phyloP scores from a whole-genome alignment of 1,284 basidiomycete genomes.

The Grifola frondosa region DNA sequence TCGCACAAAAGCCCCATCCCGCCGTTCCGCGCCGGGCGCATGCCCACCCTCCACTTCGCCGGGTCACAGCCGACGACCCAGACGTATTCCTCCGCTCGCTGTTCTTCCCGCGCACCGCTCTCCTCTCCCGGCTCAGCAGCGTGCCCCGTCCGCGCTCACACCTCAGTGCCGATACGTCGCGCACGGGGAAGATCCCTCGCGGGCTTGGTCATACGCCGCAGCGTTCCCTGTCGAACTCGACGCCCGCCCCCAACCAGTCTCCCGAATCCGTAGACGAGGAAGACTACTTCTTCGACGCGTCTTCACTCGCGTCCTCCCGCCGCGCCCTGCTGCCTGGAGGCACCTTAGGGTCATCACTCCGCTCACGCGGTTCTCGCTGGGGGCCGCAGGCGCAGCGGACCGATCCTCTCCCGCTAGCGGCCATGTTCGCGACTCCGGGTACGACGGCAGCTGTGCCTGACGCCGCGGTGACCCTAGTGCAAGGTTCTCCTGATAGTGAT shows the following conservation, averaged over 20 bases:
- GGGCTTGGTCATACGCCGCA: constrained; percentile 10
- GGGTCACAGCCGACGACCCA: constrained; percentile 16
- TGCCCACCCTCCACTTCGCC: constrained; percentile 3
- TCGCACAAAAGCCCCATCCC: constrained; percentile 31
- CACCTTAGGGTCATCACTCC: constrained; percentile 27
- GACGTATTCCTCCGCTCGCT: constrained; percentile 52
- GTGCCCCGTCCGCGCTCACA: constrained; percentile 24
- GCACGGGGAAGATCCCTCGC: constrained; percentile 12
- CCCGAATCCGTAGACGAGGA: constrained; percentile 16
- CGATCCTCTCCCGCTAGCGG: constrained; percentile 25
- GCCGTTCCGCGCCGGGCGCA: neutral
- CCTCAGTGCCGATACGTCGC: constrained; percentile 17
- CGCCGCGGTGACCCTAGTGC: neutral
- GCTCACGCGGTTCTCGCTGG: constrained; percentile 22
- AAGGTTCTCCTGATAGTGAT: constrained; percentile 7
- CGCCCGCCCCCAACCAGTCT: constrained; percentile 13
- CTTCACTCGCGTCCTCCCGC: constrained; percentile 29
- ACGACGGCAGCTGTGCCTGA: constrained; percentile 9
- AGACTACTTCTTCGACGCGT: constrained; percentile 24
- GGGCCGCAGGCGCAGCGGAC: constrained; percentile 21
- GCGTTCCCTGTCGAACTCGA: constrained; percentile 25
- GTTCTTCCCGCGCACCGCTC: constrained; percentile 43
- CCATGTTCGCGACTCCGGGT: constrained; percentile 16
- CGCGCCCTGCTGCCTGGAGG: constrained; percentile 15
- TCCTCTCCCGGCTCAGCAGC: constrained; percentile 50